Evolutionary conservation across 1,284 basidiomycete species (phyloP).

Genomic region (Cerioporus squamosus): DNA sequence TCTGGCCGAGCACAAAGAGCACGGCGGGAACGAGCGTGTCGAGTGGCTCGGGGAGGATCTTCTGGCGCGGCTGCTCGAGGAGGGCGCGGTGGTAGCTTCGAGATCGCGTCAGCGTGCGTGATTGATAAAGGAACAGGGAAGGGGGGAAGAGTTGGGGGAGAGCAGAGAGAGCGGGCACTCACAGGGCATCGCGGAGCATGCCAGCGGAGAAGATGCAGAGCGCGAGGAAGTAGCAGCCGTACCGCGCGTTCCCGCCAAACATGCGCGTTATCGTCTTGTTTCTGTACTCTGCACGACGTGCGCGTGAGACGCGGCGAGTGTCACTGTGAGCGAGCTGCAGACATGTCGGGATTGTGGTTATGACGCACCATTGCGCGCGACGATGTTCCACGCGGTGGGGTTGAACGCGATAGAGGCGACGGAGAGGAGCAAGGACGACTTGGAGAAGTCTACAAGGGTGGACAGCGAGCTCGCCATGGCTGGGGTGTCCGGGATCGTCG

Average conservation of each 20-base stretch:
- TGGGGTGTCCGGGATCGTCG: not conserved
- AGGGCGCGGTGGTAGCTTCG: conserved; percentile 76
- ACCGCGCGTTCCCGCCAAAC: conserved; percentile 73
- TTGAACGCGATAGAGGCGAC: conserved; percentile 81
- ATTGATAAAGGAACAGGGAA: no score
- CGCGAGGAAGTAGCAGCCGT: conserved; percentile 92
- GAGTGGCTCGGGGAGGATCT: conserved; percentile 61
- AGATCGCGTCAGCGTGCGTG: no score
- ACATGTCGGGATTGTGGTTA: not conserved
- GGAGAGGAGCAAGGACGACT: conserved; percentile 69
- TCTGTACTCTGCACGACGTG: conserved; percentile 82
- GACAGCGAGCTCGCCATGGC: conserved; percentile 19
- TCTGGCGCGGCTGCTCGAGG: conserved; percentile 66
- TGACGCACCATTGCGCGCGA: conserved; percentile 86
- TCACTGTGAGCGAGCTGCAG: not conserved
- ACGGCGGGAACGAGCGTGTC: conserved; percentile 64
- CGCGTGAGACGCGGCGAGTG: not conserved
- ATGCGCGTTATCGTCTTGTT: conserved; percentile 87
- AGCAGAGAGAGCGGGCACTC: conserved; percentile 37
- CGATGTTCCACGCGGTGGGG: conserved; percentile 94
- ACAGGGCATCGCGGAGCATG: conserved; percentile 87
- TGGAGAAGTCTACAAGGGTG: conserved; percentile 57
- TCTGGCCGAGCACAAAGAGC: conserved; percentile 77
- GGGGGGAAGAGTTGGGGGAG: not conserved
- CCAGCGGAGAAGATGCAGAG: conserved; percentile 89